Evolutionary conservation across 2,329 filamentous ascomycete genomes (phyloP).

Genomic region (Fusarium odoratissimum): DNA sequence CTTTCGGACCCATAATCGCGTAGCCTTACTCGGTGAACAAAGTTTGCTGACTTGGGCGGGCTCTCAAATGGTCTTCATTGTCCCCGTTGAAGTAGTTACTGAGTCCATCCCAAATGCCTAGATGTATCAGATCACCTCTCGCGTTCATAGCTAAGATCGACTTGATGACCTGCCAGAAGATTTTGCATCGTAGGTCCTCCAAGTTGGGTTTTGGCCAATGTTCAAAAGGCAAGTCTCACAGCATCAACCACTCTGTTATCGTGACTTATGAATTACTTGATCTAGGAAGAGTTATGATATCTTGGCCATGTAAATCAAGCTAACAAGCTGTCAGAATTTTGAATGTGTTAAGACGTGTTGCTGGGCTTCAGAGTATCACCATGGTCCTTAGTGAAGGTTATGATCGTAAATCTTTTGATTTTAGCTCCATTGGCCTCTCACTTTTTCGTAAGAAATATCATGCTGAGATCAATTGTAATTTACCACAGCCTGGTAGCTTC

Average conservation of each 20-base stretch:
- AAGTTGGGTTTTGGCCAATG: neutral
- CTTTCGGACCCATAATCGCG: accelerated
- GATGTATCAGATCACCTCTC: accelerated
- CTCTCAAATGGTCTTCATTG: constrained; percentile 76
- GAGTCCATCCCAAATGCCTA: constrained; percentile 57
- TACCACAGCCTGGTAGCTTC: accelerated
- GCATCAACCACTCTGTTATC: neutral
- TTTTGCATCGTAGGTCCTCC: neutral
- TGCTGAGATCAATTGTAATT: accelerated
- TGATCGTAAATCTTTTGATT: neutral
- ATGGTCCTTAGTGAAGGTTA: accelerated
- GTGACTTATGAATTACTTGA: too few species aligned
- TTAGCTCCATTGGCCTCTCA: accelerated
- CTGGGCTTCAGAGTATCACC: neutral
- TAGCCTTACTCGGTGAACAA: constrained; percentile 70
- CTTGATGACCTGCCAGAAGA: too few species aligned
- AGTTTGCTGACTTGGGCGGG: constrained; percentile 79
- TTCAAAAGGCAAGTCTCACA: neutral
- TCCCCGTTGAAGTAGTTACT: constrained; percentile 80
- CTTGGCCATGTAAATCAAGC: too few species aligned
- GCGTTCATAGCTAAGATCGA: neutral
- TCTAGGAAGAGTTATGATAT: too few species aligned
- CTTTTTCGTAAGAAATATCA: accelerated
- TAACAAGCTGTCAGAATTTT: accelerated
- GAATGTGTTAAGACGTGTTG: neutral